Base-by-base conservation (phyloP, 768 basidiomycete genomes). In the Asterophora parasitica region DNA sequence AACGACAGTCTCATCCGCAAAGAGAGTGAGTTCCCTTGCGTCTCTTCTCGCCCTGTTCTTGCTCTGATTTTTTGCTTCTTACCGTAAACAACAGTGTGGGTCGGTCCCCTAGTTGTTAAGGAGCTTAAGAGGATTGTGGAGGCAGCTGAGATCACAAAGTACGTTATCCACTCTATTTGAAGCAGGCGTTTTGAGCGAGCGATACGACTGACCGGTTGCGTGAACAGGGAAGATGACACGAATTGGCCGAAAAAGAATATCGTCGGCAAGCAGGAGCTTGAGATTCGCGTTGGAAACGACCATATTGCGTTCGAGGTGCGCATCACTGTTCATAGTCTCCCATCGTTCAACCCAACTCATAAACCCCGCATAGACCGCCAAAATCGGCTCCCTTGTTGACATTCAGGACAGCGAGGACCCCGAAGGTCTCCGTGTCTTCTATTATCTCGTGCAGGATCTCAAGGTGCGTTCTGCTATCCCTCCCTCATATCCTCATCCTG, bases 171-270 rank as follows among this genome's bases (percentile, higher is more conserved):
- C 23, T 6, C 23, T 23, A n/a, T n/a, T n/a, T n/a, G n/a, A n/a
- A n/a, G n/a, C n/a, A 23, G 23, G 6, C 23, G 6, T 23, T 23
- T 6, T 23, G 23, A 23, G 23, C 23, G 6, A 23, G 23, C 23
- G 23, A 23, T 23, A 23, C 23, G 23, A 23, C 7, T 19, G 42
- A 9, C 9, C 8, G 36, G 23, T 26, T 28, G 42, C 19, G 13
- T 45, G 15, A 33, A 17, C 69, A 98, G 94, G 73, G 96, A 99
- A 78, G 96, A 99, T 63, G 96, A 99, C 70, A 78, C 84, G 0
- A 89, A 92, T 60, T 99, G 96, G 96, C 96, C 96, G 4, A 96
- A 97, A 72, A 97, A 96, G 75, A 95, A 95, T 65, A 93, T 97
- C 26, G 93, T 97, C 20, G 96, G 96, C 39, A 93, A 95, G 70